phyloP scores from a whole-genome alignment of 2,329 filamentous ascomycete genomes.

The Juglanconis sp. region DNA sequence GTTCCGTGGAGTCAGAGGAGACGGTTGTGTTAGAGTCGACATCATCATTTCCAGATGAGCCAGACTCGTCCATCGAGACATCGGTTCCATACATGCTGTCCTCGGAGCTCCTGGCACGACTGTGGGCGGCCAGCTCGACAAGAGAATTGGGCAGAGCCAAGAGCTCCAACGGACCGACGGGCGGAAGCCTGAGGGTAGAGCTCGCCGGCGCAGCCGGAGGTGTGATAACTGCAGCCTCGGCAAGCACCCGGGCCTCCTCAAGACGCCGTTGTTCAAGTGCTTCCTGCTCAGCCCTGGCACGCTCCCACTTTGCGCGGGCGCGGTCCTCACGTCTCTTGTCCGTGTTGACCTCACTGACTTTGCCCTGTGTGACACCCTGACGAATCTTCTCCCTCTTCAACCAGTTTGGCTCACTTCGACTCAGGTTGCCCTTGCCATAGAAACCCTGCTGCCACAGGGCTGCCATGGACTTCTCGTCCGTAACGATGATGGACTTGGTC shows the following conservation, averaged over 20 bases:
- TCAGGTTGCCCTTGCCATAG: slow-evolving; percentile 90
- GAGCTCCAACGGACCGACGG: slow-evolving; percentile 45
- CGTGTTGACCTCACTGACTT: slow-evolving; percentile 82
- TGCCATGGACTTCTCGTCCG: slow-evolving; percentile 69
- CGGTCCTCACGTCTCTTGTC: slow-evolving; percentile 74
- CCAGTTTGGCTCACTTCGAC: slow-evolving; percentile 94
- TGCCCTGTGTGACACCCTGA: slow-evolving; percentile 57
- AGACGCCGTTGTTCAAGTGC: slow-evolving; percentile 68
- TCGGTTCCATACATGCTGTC: slow-evolving; percentile 8
- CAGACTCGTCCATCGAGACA: slow-evolving; percentile 11
- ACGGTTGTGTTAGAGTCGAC: slow-evolving; percentile 12
- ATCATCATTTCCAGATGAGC: slow-evolving; percentile 17
- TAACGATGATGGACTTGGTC: slow-evolving; percentile 81
- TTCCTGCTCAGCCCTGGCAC: slow-evolving; percentile 83
- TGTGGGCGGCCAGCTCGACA: slow-evolving; percentile 26
- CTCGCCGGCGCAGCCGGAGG: background rate
- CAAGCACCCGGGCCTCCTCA: slow-evolving; percentile 39
- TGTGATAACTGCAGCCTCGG: background rate
- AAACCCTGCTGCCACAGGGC: slow-evolving; percentile 96
- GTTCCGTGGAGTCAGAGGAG: slow-evolving; percentile 16
- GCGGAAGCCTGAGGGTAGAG: slow-evolving; percentile 18
- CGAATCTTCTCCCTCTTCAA: slow-evolving; percentile 76
- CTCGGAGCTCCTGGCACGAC: background rate
- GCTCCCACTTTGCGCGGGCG: slow-evolving; percentile 81
- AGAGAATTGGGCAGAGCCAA: slow-evolving; percentile 55